phyloP scores from a whole-genome alignment of 495 filamentous ascomycete species.

The Bombardia bombarda region DNA sequence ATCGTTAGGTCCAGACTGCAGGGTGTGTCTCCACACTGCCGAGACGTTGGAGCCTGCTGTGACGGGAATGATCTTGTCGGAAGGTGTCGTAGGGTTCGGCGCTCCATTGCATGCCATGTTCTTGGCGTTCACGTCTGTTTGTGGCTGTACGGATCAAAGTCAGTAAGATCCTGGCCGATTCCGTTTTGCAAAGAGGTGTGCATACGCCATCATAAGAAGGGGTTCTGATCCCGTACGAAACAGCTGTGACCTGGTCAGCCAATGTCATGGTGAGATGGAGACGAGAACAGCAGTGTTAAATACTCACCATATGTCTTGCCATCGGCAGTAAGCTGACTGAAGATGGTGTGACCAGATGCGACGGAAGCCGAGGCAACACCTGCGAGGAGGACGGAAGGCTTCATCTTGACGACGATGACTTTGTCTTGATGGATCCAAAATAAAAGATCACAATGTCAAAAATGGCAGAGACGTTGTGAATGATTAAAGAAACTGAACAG shows the following conservation, averaged over 20 bases:
- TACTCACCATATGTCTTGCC: constrained; percentile 22
- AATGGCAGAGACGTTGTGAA: not conserved
- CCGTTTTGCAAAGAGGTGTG: too few species aligned
- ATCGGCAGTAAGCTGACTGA: constrained; percentile 33
- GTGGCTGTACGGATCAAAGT: too few species aligned
- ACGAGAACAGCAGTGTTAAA: too few species aligned
- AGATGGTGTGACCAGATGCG: constrained; percentile 43
- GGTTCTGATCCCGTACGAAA: constrained; percentile 23
- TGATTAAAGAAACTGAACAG: not conserved
- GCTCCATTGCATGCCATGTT: constrained; percentile 48
- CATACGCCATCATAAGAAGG: constrained; percentile 27
- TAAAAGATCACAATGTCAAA: not conserved
- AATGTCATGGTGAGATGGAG: too few species aligned
- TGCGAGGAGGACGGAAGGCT: not conserved
- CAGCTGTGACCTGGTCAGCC: constrained; percentile 2
- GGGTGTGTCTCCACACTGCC: constrained; percentile 39
- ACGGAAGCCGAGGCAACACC: constrained; percentile 11
- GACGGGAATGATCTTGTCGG: constrained; percentile 36
- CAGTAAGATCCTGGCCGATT: not conserved
- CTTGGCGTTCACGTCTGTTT: constrained; percentile 38
- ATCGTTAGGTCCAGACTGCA: constrained; percentile 33
- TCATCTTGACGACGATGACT: constrained; percentile 9
- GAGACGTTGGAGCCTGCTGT: constrained; percentile 34
- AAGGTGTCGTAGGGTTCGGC: constrained; percentile 40
- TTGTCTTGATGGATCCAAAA: not conserved